A percentile compares a stretch with the other conserved stretches of the same genome.
Conservation (phyloP, 2,329 filamentous ascomycete species). For the Truncatella angustata region DNA sequence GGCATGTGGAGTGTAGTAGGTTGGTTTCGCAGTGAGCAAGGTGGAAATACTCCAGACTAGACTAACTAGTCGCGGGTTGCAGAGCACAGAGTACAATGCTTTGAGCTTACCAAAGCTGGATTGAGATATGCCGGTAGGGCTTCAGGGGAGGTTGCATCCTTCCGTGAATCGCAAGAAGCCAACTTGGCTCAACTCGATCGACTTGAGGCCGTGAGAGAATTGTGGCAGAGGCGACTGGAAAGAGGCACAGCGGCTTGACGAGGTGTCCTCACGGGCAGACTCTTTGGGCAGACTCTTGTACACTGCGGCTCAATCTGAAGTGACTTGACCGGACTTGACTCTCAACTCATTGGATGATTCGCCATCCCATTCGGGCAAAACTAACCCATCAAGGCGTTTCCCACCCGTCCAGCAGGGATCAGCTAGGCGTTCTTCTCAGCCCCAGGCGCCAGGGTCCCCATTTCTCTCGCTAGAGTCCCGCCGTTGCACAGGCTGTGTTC, state of each 20-base stretch:
- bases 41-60: slow-evolving; percentile 7
- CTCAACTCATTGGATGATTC: neutral
- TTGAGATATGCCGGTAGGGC: neutral
- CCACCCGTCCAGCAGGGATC: neutral
- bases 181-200: neutral
- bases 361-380: neutral
- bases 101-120: neutral
- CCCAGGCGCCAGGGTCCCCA: slow-evolving; percentile 10
- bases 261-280: slow-evolving; percentile 10
- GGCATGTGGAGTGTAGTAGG: slow-evolving; percentile 2
- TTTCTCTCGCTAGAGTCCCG: neutral
- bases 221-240: slow-evolving; percentile 5
- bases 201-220: neutral
- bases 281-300: slow-evolving; percentile 3
- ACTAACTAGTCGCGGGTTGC: neutral
- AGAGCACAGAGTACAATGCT: neutral
- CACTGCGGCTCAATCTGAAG: slow-evolving; percentile 9
- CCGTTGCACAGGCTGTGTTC: neutral
- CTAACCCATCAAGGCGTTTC: slow-evolving; percentile 18
- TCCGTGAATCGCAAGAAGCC: too few relatives aligned
- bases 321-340: slow-evolving; percentile 7
- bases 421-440: slow-evolving; percentile 21
- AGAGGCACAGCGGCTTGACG: slow-evolving; percentile 4
- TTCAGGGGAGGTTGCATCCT: neutral
- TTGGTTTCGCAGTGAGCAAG: slow-evolving; percentile 4